Percentiles rank a stretch among this genome's conserved stretches.
phyloP scores from a whole-genome alignment of 1,284 basidiomycete genomes.

The Ustilago curta region DNA sequence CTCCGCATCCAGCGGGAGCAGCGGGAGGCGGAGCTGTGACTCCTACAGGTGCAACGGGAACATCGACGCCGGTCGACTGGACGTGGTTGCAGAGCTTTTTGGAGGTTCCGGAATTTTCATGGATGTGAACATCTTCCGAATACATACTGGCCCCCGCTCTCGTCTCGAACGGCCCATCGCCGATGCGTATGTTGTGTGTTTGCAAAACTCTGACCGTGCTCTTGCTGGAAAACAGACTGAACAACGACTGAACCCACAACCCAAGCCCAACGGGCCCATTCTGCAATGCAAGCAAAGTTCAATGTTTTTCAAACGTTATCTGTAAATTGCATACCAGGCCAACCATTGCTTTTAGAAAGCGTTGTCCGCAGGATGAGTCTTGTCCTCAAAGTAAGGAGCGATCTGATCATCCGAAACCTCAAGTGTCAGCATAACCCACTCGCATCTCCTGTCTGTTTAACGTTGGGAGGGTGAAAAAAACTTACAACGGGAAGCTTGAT shows the following conservation, averaged over 20 bases:
- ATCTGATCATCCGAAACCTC: constrained; percentile 15
- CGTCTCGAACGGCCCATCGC: not conserved
- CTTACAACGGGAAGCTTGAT: constrained; percentile 60
- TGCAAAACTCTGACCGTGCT: too few species aligned
- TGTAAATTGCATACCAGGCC: too few species aligned
- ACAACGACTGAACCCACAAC: too few species aligned
- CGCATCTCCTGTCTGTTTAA: too few species aligned
- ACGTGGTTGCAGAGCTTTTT: constrained; percentile 54
- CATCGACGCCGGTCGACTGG: constrained; percentile 48
- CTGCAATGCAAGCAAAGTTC: too few species aligned
- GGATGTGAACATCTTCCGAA: constrained; percentile 22
- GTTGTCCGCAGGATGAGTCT: constrained; percentile 53
- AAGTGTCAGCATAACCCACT: not conserved
- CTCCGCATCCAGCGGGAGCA: not conserved
- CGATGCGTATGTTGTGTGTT: too few species aligned
- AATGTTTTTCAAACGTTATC: too few species aligned
- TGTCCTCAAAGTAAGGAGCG: constrained; percentile 55
- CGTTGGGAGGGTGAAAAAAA: not conserved
- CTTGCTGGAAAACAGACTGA: too few species aligned
- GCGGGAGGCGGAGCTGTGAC: constrained; percentile 13
- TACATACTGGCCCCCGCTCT: not conserved
- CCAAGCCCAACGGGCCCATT: too few species aligned
- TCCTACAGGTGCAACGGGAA: constrained; percentile 33
- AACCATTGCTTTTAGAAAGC: constrained; percentile 44
- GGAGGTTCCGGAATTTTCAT: constrained; percentile 49